Evolutionary conservation across 2,329 filamentous ascomycete species (phyloP).

Genomic region (Rutstroemia sp.): DNA sequence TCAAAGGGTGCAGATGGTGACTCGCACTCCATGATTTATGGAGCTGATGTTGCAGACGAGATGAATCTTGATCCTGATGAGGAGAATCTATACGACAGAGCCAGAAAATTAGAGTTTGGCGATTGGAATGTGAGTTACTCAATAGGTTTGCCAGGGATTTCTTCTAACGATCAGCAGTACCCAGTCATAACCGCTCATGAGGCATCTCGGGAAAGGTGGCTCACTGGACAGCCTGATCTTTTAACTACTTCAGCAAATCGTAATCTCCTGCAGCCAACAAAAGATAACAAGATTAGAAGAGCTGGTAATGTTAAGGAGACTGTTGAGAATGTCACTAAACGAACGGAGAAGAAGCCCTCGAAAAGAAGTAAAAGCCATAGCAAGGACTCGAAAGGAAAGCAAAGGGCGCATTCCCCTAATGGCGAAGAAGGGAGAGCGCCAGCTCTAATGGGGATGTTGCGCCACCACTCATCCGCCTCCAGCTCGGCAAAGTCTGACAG

Average conservation of each 20-base stretch:
- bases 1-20: constrained; percentile 30
- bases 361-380: constrained; percentile 14
- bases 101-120: constrained; percentile 67
- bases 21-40: constrained; percentile 33
- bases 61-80: constrained; percentile 57
- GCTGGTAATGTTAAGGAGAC: constrained; percentile 34
- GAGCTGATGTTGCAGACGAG: constrained; percentile 37
- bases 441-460: constrained; percentile 31
- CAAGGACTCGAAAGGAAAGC: constrained; percentile 25
- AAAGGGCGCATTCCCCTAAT: constrained; percentile 15
- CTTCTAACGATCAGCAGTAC: constrained; percentile 49
- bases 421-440: constrained; percentile 28
- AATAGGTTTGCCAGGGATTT: neutral
- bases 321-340: constrained; percentile 29
- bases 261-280: constrained; percentile 45
- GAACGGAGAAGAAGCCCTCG: constrained; percentile 26
- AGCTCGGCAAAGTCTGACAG: constrained; percentile 44
- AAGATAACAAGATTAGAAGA: constrained; percentile 27
- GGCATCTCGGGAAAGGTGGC: constrained; percentile 62
- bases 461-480: constrained; percentile 41
- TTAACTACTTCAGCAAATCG: constrained; percentile 49
- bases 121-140: constrained; percentile 80
- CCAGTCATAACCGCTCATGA: constrained; percentile 84
- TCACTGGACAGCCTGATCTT: constrained; percentile 42
- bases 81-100: constrained; percentile 62